Evolutionary conservation across 768 basidiomycete species (phyloP), one percentile per base, ranked within the genome.

Genomic region (Butyriboletus loyo): DNA sequence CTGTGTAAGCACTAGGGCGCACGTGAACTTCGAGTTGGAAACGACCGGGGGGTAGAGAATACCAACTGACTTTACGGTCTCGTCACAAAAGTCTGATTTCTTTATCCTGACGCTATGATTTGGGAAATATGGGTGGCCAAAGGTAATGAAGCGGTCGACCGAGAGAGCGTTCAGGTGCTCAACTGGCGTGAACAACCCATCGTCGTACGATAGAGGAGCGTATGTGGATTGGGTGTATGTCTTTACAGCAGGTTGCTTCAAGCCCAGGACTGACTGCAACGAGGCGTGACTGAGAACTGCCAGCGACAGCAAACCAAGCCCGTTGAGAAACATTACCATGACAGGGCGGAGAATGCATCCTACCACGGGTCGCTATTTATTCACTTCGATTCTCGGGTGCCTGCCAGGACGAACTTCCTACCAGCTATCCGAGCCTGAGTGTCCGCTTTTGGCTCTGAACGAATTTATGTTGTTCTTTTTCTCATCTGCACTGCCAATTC

Each of bases 1-100:
- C 85, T 0, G 84, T 84, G 62, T 82, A 87, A 1, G 77, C 69
- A 19, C 81, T 84, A 30, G 27, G 34, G 25, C 9, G 38, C 51
- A 41, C 4, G 7, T 54, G 25, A 53, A 22, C 50, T 4, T 45
- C 24, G 24, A 22, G 13, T 9, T 6, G 28, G n/a, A 36, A 39
- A 22, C 46, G 30, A 15, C 4, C 7, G 4, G 28, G 15, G 17
- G 7, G 41, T n/a, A n/a, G 14, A 31, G 27, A 11, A 11, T 41
- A 21, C 4, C 31, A 28, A 50, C 68, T 36, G 8, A 76, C 75
- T 69, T 70, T 37, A 72, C 73, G 1, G 73, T 75, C n/a, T 42
- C 58, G 43, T 77, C 75, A 52, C 75, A 77, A 57, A 76, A 74
- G 34, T 58, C 30, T 0, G 65, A 53, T 50, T 71, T 71, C 59